These are phyloP conservation scores for Rhododendron henanense DNA, from an alignment of 148 eudicot species.

Conservation along the genomic window DNA sequence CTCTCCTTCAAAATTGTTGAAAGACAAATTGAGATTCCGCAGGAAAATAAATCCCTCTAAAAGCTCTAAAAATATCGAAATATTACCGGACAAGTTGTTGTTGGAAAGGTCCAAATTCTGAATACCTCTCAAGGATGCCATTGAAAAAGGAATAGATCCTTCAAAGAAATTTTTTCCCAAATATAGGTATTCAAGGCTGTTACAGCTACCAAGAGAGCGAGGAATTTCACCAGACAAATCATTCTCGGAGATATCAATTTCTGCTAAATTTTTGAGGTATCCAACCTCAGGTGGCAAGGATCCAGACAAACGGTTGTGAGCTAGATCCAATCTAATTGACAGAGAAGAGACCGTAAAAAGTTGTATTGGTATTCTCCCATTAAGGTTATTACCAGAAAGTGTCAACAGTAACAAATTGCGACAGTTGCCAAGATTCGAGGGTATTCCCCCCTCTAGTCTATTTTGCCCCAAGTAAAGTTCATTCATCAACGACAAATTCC, in stretches of 20 bases:
- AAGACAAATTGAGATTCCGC: no score
- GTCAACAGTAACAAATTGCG: background rate
- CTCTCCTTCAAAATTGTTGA: no score
- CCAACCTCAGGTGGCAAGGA: background rate
- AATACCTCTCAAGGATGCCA: background rate
- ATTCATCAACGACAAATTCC: constrained; percentile 4
- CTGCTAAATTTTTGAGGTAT: background rate
- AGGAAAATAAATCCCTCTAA: accelerated
- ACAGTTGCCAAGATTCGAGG: background rate
- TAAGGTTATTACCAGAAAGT: constrained; percentile 11
- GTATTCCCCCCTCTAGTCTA: background rate
- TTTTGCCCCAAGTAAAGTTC: background rate
- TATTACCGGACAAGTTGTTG: constrained; percentile 13
- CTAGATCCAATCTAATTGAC: background rate
- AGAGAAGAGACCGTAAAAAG: background rate
- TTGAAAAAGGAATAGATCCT: constrained; percentile 1
- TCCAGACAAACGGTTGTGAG: background rate
- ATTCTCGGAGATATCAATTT: background rate
- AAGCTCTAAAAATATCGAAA: background rate
- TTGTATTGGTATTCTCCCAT: constrained; percentile 8
- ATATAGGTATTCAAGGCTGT: background rate
- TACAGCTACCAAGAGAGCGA: background rate
- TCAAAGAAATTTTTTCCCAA: background rate
- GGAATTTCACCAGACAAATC: constrained; percentile 4
- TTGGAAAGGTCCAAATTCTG: constrained; percentile 6